Base-by-base conservation (phyloP, 2,329 filamentous ascomycete species). In the Rutstroemia sydowiana region DNA sequence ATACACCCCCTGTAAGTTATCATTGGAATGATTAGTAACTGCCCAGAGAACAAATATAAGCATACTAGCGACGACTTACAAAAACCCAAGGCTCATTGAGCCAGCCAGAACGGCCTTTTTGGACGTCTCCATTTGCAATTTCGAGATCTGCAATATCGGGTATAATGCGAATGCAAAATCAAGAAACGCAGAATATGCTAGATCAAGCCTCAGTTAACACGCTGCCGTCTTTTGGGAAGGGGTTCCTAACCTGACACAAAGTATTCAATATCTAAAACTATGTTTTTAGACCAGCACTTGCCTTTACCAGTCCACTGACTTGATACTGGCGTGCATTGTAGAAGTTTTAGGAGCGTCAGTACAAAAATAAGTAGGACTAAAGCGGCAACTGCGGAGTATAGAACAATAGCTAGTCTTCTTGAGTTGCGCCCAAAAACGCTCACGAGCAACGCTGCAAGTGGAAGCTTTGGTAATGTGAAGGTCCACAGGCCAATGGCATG, bases 401-500 rank as follows among this genome's bases (percentile, higher is more conserved):
- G 31, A 26, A 47, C 23, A 16, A 36, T 36, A 6, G 28, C 14
- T 5, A 47, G 21, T 37, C 31, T 36, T 26, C n/a, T 36, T 4
- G 20, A 26, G 9, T 21, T 47, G 8, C 36, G 36, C n/a, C 45
- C 45, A 14, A 47, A 47, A 9, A 47, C n/a, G 14, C 26, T 36
- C 14, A 47, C 45, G 5, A 47, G 45, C 32, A 47, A 21, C n/a
- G 45, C 45, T 28, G 37, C 45, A 13, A 47, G 18, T 3, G 45
- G 45, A 14, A 47, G 45, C n/a, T 47, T 47, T 21, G 45, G 45
- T 23, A 47, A 28, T 37, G 45, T 47, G 32, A 47, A 47, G 23
- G 45, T 47, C 45, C 45, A 47, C 8, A 47, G 45, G 21, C 45
- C 45, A 28, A 47, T 47, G 21, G 45, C 45, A 16, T 47, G 45